Evolutionary conservation across 768 basidiomycete species (phyloP).

Genomic region (Russula sp.): DNA sequence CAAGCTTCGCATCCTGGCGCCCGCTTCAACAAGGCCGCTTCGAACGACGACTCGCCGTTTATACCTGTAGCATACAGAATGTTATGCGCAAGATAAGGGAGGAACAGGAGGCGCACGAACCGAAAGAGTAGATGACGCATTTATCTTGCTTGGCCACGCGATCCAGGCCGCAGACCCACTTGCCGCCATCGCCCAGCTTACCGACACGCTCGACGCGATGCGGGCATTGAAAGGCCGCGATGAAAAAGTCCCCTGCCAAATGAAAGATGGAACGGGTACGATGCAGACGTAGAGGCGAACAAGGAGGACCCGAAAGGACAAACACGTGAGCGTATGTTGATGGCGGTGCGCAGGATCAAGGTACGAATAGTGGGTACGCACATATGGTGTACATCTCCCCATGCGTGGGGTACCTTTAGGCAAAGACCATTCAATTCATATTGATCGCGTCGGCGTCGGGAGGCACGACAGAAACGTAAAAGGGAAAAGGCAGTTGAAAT

Average conservation of each 20-base stretch:
- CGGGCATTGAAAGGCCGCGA: constrained; percentile 43
- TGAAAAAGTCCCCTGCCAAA: constrained; percentile 44
- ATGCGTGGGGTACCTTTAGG: constrained; percentile 1
- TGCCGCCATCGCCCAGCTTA: constrained; percentile 45
- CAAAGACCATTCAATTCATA: neutral
- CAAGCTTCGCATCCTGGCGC: constrained; percentile 33
- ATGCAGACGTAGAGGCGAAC: no score
- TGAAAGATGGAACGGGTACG: no score
- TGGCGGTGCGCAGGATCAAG: neutral
- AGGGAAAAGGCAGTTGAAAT: no score
- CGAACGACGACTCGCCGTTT: constrained; percentile 44
- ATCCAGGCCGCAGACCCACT: constrained; percentile 46
- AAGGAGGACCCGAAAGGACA: no score
- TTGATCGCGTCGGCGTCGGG: no score
- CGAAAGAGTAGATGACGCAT: constrained; percentile 46
- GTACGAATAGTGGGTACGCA: neutral
- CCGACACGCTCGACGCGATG: constrained; percentile 43
- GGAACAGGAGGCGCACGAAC: constrained; percentile 22
- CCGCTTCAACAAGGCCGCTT: constrained; percentile 38
- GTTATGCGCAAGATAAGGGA: no score
- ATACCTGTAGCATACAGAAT: constrained; percentile 32
- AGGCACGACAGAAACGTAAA: no score
- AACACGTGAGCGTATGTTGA: no score
- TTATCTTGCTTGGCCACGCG: constrained; percentile 38
- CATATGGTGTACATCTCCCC: constrained; percentile 1